These are phyloP conservation scores for Leccinum truebloodii DNA, from an alignment of 768 basidiomycete species.

Conservation along the genomic window DNA sequence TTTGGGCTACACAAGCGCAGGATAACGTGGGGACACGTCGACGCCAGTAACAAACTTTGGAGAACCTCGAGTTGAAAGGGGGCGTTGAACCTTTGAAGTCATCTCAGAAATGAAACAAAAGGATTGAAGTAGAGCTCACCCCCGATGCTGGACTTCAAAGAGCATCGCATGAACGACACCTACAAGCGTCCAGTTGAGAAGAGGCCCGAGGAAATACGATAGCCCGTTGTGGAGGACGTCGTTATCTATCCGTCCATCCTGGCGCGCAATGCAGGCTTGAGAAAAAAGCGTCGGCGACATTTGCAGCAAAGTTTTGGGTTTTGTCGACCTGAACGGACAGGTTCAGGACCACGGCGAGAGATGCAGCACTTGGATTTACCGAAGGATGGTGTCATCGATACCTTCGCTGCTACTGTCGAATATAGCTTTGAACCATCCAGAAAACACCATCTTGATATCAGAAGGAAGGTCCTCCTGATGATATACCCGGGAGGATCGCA, in stretches of 20 bases:
- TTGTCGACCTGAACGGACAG: slow-evolving; percentile 55
- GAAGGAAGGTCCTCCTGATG: slow-evolving; percentile 40
- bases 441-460: slow-evolving; percentile 47
- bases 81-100: slow-evolving; percentile 43
- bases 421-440: slow-evolving; percentile 72
- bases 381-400: slow-evolving; percentile 76
- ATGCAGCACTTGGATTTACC: slow-evolving; percentile 38
- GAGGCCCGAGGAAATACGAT: slow-evolving; percentile 70
- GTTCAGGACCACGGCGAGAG: slow-evolving; percentile 3
- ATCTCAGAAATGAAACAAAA: background rate
- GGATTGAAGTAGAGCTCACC: slow-evolving; percentile 39
- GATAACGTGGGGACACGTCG: slow-evolving; percentile 67
- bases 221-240: slow-evolving; percentile 74
- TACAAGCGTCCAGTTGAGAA: slow-evolving; percentile 79
- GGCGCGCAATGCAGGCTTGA: slow-evolving; percentile 53
- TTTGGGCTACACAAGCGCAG: slow-evolving; percentile 59
- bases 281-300: slow-evolving; percentile 69
- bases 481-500: slow-evolving; percentile 50
- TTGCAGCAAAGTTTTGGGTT: slow-evolving; percentile 64
- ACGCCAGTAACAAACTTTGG: slow-evolving; percentile 62
- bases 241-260: slow-evolving; percentile 58
- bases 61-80: slow-evolving; percentile 62
- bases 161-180: slow-evolving; percentile 67
- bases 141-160: slow-evolving; percentile 56
- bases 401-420: slow-evolving; percentile 79